Percentiles rank a stretch among this genome's conserved stretches.
phyloP scores from a whole-genome alignment of 192 early-diverging fungal species.

The Coemansia sp. region DNA sequence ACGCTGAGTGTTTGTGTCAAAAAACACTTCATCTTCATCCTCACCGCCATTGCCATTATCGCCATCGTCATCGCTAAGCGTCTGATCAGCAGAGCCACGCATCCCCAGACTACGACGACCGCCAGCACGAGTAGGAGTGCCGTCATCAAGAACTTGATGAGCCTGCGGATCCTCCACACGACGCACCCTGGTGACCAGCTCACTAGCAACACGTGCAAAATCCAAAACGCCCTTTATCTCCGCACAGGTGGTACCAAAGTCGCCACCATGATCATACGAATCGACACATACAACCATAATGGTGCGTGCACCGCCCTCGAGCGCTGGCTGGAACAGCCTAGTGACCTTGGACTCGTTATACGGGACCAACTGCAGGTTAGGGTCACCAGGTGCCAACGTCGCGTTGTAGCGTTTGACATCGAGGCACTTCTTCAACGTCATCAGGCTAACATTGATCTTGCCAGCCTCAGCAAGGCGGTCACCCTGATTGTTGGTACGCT shows the following conservation, averaged over 20 bases:
- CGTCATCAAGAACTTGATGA: constrained; percentile 2
- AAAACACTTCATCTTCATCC: constrained; percentile 43
- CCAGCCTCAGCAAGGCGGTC: constrained; percentile 65
- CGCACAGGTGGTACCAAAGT: constrained; percentile 26
- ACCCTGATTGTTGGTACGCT: constrained; percentile 57
- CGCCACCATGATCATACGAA: constrained; percentile 60
- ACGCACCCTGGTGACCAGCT: constrained; percentile 57
- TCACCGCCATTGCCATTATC: constrained; percentile 17
- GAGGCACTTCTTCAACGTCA: constrained; percentile 74
- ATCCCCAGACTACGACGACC: not conserved
- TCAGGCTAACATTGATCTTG: constrained; percentile 70
- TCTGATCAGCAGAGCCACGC: constrained; percentile 4
- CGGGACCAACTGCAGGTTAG: constrained; percentile 56
- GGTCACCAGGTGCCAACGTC: not conserved
- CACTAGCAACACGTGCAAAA: constrained; percentile 64
- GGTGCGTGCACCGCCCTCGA: constrained; percentile 63
- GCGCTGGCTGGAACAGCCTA: constrained; percentile 63
- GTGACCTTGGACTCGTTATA: constrained; percentile 73
- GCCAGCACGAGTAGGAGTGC: not conserved
- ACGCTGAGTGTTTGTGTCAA: constrained; percentile 21
- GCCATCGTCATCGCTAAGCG: not conserved
- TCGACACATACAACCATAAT: constrained; percentile 67
- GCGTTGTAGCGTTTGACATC: constrained; percentile 63
- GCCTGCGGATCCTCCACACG: constrained; percentile 33
- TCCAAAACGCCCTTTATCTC: constrained; percentile 61